Percentiles rank a stretch among this genome's conserved stretches.
phyloP scores from a whole-genome alignment of 768 basidiomycete genomes.

The Pleurotus citrinopileatus region DNA sequence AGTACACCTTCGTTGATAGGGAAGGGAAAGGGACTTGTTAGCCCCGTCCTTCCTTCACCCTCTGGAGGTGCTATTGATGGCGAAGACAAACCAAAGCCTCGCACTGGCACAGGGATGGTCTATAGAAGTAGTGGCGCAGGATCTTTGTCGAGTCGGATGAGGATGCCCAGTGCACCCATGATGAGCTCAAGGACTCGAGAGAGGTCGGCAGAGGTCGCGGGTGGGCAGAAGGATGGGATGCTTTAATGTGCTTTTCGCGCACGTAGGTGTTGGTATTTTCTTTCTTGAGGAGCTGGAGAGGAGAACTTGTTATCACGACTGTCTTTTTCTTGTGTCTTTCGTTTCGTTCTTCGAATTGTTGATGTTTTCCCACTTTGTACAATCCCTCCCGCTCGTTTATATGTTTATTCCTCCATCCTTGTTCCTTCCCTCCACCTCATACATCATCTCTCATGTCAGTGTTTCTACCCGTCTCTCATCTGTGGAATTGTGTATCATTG shows the following conservation, averaged over 20 bases:
- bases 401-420: not conserved
- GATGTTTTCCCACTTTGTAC: not conserved
- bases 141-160: slow-evolving; percentile 13
- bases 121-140: slow-evolving; percentile 42
- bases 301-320: too few relatives aligned
- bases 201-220: not conserved
- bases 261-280: too few relatives aligned
- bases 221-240: not conserved
- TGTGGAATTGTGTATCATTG: too few relatives aligned
- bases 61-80: too few relatives aligned
- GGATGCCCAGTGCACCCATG: slow-evolving; percentile 10
- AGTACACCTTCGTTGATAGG: slow-evolving; percentile 8
- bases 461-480: too few relatives aligned
- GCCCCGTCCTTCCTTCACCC: too few relatives aligned
- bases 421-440: not conserved
- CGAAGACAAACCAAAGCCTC: slow-evolving; percentile 41
- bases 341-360: not conserved
- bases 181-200: not conserved
- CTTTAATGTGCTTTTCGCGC: too few relatives aligned
- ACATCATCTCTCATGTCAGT: too few relatives aligned
- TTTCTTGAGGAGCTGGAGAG: too few relatives aligned
- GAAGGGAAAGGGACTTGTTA: not conserved
- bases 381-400: not conserved
- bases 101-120: slow-evolving; percentile 70
- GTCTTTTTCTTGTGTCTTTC: not conserved